Percentiles rank a stretch among this genome's conserved stretches.
Conservation (phyloP, 257 asterid genomes). For the Solanum bukasovii region DNA sequence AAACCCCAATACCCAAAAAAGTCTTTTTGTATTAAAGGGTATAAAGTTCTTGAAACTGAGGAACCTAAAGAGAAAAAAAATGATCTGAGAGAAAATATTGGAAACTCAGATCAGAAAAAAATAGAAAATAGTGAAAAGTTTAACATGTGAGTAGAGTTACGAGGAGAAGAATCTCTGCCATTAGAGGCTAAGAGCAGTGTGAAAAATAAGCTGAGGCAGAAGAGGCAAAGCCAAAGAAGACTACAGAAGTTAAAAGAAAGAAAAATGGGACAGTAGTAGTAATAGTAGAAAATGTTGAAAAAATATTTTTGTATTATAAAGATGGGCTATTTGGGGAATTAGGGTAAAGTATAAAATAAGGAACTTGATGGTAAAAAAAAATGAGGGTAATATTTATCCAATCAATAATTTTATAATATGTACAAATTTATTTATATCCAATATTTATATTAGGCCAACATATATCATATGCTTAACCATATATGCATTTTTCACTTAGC, state of each 20-base stretch:
- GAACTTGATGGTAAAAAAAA: background rate
- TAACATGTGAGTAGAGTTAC: conserved; percentile 22
- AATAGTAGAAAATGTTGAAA: conserved; percentile 10
- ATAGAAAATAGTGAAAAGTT: conserved; percentile 7
- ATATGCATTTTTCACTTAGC: background rate
- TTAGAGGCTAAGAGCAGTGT: background rate
- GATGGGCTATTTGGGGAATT: conserved; percentile 15
- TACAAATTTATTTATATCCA: background rate
- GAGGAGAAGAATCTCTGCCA: conserved; percentile 14
- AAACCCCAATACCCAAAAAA: background rate
- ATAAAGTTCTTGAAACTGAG: background rate
- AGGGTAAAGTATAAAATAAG: conserved; percentile 36
- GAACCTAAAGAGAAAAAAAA: background rate
- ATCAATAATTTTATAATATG: background rate
- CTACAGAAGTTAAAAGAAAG: background rate
- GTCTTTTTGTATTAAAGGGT: background rate
- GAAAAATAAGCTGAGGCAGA: background rate
- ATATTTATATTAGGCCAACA: background rate
- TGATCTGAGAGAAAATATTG: conserved; percentile 22
- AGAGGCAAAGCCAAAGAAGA: background rate
- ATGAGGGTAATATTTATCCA: background rate
- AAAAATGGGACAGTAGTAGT: background rate
- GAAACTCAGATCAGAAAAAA: conserved; percentile 30
- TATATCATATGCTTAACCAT: background rate
- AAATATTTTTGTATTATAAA: background rate